Evolutionary conservation across 805 yeast genomes (phyloP), one percentile per base, ranked within the genome.

Genomic region (Candida patagonica): DNA sequence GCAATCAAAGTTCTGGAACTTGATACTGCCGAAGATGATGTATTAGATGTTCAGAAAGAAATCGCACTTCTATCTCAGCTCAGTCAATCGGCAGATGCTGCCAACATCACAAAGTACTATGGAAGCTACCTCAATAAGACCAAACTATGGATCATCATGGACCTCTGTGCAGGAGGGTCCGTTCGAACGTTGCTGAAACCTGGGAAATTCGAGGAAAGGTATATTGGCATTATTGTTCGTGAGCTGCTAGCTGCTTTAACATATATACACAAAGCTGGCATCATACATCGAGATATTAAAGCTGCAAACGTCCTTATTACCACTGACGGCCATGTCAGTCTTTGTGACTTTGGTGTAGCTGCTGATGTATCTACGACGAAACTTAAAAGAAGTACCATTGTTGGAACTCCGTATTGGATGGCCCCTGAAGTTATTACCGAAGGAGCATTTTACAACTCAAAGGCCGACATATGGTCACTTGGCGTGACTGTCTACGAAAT

Each of bases 261-360:
- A 45, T 81, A 74, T 40, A 87, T 94, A 16, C 99, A 92, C 58
- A 75, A 71, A 45, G 77, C 81, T 44, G 95, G 95, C 9, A 92
- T 94, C 17, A 92, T 92, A 25, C 99, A 92, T 60, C 73, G 99
- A 50, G 99, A 92, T 60, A 75, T 92, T 52, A 92, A 92, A 60
- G 96, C 97, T 1, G 99, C 98, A 0, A 92, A 92, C 57, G 85
- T 92, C 9, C 69, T 92, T 45, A 81, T 92, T 38, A 74, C 88
- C 2, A 84, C 83, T 49, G 94, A 84, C 35, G 99, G 98, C 5
- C 74, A 72, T 38, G 94, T 94, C 4, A 85, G 84, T 54, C 70
- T 92, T 33, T 89, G 97, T 68, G 99, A 92, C 60, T 92, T 92
- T 62, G 99, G 99, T 24, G 98, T 94, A 17, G 98, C 99, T 1